Conservation (phyloP, 345 rosid genomes). For the Eucalyptus sp. region DNA sequence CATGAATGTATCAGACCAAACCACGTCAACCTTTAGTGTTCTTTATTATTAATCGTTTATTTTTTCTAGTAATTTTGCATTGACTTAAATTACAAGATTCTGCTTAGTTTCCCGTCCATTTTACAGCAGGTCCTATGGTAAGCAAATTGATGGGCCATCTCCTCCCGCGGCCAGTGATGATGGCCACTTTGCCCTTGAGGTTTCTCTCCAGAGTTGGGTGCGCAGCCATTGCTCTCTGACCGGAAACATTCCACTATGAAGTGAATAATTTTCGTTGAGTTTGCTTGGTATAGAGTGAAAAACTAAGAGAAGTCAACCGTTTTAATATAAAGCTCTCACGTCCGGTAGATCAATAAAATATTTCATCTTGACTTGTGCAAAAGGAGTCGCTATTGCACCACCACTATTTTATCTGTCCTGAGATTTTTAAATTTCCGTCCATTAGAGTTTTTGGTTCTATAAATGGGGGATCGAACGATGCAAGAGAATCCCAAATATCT, state of each 20-base stretch:
- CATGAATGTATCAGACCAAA: no score
- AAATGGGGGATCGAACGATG: not conserved
- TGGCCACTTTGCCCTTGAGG: not conserved
- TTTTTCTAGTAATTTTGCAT: no score
- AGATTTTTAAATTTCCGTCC: not conserved
- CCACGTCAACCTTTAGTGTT: no score
- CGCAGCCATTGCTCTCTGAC: not conserved
- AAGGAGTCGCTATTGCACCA: not conserved
- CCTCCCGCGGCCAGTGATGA: no score
- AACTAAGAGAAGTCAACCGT: not conserved
- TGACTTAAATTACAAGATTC: no score
- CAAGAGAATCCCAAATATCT: not conserved
- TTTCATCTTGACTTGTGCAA: no score
- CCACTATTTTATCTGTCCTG: not conserved
- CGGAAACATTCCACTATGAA: not conserved
- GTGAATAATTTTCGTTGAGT: not conserved
- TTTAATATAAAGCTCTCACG: not conserved
- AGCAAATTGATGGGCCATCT: no score
- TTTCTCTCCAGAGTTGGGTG: not conserved
- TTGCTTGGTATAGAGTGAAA: not conserved
- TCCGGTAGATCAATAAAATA: not conserved
- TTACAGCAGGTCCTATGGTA: no score
- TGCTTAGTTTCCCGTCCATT: no score
- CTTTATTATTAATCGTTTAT: no score
- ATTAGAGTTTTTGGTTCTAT: not conserved